A percentile compares a stretch with the other conserved stretches of the same genome.
Evolutionary conservation across 371 early-diverging fungal species (phyloP).

Genomic region (Apophysomyces trapeziformis): DNA sequence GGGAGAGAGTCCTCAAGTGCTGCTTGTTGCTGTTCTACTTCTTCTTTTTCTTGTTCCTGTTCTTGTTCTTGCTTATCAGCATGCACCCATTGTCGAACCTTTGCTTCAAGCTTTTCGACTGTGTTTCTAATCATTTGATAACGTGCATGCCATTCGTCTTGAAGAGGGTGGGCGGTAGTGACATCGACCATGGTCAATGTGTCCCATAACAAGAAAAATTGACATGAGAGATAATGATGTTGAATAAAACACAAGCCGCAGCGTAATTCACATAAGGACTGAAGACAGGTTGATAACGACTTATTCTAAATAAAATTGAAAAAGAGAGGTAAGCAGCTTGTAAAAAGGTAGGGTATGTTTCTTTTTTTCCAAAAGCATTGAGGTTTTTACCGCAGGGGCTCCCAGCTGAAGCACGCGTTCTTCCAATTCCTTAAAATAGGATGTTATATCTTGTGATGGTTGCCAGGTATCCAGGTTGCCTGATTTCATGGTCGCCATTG

Average conservation of each 20-base stretch:
- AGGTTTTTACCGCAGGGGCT: constrained; percentile 6
- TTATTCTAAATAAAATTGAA: background rate
- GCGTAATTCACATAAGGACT: constrained; percentile 14
- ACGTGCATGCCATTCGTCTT: background rate
- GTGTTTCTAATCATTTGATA: too few relatives aligned
- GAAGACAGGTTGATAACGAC: constrained; percentile 4
- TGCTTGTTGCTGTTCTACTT: background rate
- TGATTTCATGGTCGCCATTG: background rate
- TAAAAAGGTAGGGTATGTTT: too few relatives aligned
- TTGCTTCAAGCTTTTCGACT: background rate
- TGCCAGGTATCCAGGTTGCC: background rate
- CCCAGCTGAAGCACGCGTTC: constrained; percentile 9
- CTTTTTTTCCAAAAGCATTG: too few relatives aligned
- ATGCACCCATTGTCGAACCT: background rate
- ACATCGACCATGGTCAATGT: background rate
- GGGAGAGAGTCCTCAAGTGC: background rate
- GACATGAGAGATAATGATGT: constrained; percentile 17
- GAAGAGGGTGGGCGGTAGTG: background rate
- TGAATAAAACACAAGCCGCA: constrained; percentile 9
- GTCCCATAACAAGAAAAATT: constrained; percentile 16
- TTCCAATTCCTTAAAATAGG: constrained; percentile 13
- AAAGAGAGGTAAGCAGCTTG: background rate
- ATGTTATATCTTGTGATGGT: background rate
- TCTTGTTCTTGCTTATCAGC: too few relatives aligned
- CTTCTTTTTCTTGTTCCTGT: background rate